A percentile compares a stretch with the other conserved stretches of the same genome.
Conservation (phyloP, 257 asterid species). For the Solanum sejunctum region DNA sequence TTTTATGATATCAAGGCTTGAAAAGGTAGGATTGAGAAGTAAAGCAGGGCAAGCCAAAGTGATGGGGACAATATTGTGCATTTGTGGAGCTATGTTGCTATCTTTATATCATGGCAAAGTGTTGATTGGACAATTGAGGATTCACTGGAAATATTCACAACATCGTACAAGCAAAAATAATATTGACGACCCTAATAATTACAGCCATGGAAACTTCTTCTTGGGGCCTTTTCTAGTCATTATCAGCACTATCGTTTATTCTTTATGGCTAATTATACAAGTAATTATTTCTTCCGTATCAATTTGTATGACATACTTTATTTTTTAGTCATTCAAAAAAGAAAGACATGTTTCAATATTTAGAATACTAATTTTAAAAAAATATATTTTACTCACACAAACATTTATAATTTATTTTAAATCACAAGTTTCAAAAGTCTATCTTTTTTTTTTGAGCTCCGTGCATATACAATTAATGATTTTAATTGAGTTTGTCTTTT, state of each 20-base stretch:
- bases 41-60: constrained; percentile 61
- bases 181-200: background rate
- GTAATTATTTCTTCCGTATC: constrained; percentile 2
- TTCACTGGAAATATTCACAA: constrained; percentile 61
- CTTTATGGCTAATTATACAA: constrained; percentile 67
- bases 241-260: constrained; percentile 60
- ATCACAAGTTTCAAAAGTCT: too few relatives aligned
- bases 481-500: background rate
- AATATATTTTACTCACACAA: too few relatives aligned
- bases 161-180: constrained; percentile 6
- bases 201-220: constrained; percentile 27
- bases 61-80: constrained; percentile 54
- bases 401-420: too few relatives aligned
- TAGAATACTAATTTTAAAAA: too few relatives aligned
- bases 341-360: too few relatives aligned
- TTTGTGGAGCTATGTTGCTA: constrained; percentile 64
- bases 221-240: constrained; percentile 65
- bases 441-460: too few relatives aligned
- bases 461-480: background rate
- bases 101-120: constrained; percentile 52
- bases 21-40: constrained; percentile 39
- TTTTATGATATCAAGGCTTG: constrained; percentile 26
- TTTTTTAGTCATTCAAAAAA: too few relatives aligned
- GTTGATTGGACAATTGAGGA: constrained; percentile 36
- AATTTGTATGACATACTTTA: too few relatives aligned